Conservation (phyloP, 2,329 filamentous ascomycete species). For the Aspergillus pseudonomiae region DNA sequence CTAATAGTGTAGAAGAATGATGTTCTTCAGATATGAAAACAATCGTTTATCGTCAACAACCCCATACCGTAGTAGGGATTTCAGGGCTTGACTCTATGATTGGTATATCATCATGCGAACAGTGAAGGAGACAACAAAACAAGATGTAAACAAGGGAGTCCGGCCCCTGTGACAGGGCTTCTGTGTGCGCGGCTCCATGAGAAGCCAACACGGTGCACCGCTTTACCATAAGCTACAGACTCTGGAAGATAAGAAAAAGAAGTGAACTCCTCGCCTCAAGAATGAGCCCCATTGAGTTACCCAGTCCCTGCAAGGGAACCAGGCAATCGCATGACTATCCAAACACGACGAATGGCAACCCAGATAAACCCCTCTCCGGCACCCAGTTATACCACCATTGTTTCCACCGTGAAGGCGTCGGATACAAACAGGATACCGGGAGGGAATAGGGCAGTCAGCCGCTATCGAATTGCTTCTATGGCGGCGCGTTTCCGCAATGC, state of each 20-base stretch:
- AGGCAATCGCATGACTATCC: constrained; percentile 98
- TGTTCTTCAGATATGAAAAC: constrained; percentile 54
- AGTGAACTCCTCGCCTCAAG: constrained; percentile 89
- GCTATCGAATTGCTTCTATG: constrained; percentile 90
- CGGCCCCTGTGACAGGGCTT: constrained; percentile 72
- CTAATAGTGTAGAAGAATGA: constrained; percentile 2
- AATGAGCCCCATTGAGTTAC: constrained; percentile 99
- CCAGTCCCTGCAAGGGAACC: constrained; percentile 44
- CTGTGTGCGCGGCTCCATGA: constrained; percentile 43
- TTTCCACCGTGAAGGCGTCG: constrained; percentile 51
- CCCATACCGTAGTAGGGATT: constrained; percentile 50
- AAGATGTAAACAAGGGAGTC: constrained; percentile 48
- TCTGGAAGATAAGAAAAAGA: constrained; percentile 37
- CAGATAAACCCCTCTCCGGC: constrained; percentile 47
- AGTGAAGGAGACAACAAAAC: constrained; percentile 17
- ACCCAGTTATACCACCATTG: constrained; percentile 38
- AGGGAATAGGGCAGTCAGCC: constrained; percentile 70
- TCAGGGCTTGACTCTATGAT: constrained; percentile 99
- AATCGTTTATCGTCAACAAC: constrained; percentile 55
- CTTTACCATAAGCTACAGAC: constrained; percentile 61
- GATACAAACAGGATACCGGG: constrained; percentile 51
- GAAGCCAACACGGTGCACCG: constrained; percentile 39
- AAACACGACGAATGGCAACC: constrained; percentile 84
- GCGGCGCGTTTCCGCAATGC: constrained; percentile 96
- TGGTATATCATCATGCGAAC: constrained; percentile 87